Base-by-base conservation (phyloP, 768 basidiomycete genomes). In the Lactifluus volemus region DNA sequence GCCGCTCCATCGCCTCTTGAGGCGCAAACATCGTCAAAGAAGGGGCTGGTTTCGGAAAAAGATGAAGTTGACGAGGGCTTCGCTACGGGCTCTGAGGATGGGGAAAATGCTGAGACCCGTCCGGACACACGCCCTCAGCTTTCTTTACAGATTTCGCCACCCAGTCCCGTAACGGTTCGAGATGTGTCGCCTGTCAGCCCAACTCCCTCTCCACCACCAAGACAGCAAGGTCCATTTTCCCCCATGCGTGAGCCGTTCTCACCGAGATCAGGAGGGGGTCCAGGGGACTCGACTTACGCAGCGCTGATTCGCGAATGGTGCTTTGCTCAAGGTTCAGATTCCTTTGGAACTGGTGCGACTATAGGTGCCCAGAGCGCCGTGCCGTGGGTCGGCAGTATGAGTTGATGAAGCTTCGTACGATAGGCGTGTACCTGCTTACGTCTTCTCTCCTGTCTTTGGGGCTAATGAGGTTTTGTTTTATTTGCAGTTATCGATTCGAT, bases 301-400 rank as follows among this genome's bases (percentile, higher is more conserved):
- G 21, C 54, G n/a, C 19, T 66, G 21, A 39, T 66, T n/a, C 60
- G 65, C 39, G 63, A 66, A 53, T 66, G 65, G 65, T 66, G 65
- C 54, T 66, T 66, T 21, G 63, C 65, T 5, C 63, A 66, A 19
- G 63, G 63, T 41, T 39, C 64, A 52, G 53, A 61, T 49, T 17
- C 38, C 11, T 65, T 61, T 45, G 62, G 53, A 17, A 49, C 42
- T 5, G 59, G 59, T 42, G 48, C 45, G 21, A 44, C 52, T 4
- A 49, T 61, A 4, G 53, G 59, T 9, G 59, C 60, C 14, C 59
- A 63, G 50, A 61, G 29, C 50, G 19, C 63, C 7, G 63, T 62
- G 39, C 59, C 59, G 3, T 63, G 63, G 63, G 63, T 61, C 9
- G 63, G 63, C 12, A 44, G 63, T 30, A 14, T 63, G 53, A 61